These are phyloP conservation scores for Penicillium cinerascens DNA, from an alignment of 495 filamentous ascomycete genomes.

Conservation along the genomic window DNA sequence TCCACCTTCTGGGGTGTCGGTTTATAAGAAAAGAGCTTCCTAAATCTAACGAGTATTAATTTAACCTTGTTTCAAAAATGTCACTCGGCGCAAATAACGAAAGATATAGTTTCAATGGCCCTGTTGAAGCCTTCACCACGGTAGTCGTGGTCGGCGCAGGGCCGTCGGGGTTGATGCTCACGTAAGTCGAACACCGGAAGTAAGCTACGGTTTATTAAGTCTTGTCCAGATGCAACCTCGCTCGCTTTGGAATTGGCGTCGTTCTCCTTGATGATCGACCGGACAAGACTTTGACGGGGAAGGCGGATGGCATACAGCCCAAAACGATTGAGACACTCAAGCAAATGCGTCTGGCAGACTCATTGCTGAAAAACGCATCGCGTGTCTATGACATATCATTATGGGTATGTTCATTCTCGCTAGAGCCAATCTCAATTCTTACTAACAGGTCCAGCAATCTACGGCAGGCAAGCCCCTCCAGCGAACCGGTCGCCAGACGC, in stretches of 20 bases:
- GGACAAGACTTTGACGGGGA: slow-evolving; percentile 65
- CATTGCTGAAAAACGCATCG: slow-evolving; percentile 57
- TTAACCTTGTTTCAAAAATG: slow-evolving; percentile 12
- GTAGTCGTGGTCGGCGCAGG: slow-evolving; percentile 70
- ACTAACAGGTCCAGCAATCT: slow-evolving; percentile 46
- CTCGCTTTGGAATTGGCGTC: slow-evolving; percentile 64
- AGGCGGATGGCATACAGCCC: slow-evolving; percentile 75
- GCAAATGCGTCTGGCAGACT: slow-evolving; percentile 64
- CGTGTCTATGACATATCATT: slow-evolving; percentile 69
- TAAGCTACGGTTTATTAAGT: slow-evolving; percentile 1
- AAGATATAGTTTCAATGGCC: slow-evolving; percentile 14
- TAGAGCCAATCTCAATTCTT: neutral
- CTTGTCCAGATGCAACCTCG: slow-evolving; percentile 57
- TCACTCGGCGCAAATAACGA: slow-evolving; percentile 28
- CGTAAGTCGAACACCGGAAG: slow-evolving; percentile 35
- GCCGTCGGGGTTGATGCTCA: slow-evolving; percentile 67
- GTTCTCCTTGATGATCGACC: slow-evolving; percentile 69
- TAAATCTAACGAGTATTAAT: neutral
- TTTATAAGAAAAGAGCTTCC: neutral
- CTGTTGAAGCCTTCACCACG: slow-evolving; percentile 34
- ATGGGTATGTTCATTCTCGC: slow-evolving; percentile 44
- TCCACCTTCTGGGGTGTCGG: slow-evolving; percentile 11
- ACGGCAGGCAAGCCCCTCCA: slow-evolving; percentile 47
- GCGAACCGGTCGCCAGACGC: slow-evolving; percentile 65
- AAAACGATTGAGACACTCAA: slow-evolving; percentile 73